Conservation (phyloP, 306 rosid genomes). For the Acacia confusa region DNA sequence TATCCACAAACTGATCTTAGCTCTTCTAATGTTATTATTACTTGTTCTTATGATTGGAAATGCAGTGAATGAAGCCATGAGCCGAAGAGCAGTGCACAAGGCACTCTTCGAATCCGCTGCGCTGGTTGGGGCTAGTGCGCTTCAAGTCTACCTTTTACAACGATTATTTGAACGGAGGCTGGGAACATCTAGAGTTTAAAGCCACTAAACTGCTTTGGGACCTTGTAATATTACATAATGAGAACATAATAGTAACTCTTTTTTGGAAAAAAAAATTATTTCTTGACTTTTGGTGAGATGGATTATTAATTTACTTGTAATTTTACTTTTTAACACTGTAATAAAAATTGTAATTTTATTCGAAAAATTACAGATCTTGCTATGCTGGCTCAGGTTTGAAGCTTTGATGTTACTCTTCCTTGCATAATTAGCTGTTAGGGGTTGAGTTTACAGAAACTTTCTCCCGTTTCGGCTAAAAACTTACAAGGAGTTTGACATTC, state of each 20-base stretch:
- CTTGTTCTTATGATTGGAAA: constrained; percentile 9
- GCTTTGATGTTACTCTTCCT: neutral
- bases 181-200: constrained; percentile 76
- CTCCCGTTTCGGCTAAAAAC: no score
- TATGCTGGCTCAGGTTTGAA: no score
- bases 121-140: constrained; percentile 67
- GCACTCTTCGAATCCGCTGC: constrained; percentile 78
- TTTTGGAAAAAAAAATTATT: neutral
- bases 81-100: constrained; percentile 78
- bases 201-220: constrained; percentile 2
- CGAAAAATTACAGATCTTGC: neutral
- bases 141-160: constrained; percentile 78
- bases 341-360: neutral
- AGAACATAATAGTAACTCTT: constrained; percentile 11
- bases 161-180: constrained; percentile 82
- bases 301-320: constrained; percentile 7
- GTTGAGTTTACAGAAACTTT: no score
- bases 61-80: constrained; percentile 93
- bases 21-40: neutral
- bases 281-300: neutral
- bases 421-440: neutral
- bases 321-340: neutral
- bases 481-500: no score
- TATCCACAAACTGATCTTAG: neutral
- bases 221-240: constrained; percentile 30